Evolutionary conservation across 176 grass and related monocot species (phyloP), one percentile per base, ranked within the genome.

Genomic region (Poa pratensis): DNA sequence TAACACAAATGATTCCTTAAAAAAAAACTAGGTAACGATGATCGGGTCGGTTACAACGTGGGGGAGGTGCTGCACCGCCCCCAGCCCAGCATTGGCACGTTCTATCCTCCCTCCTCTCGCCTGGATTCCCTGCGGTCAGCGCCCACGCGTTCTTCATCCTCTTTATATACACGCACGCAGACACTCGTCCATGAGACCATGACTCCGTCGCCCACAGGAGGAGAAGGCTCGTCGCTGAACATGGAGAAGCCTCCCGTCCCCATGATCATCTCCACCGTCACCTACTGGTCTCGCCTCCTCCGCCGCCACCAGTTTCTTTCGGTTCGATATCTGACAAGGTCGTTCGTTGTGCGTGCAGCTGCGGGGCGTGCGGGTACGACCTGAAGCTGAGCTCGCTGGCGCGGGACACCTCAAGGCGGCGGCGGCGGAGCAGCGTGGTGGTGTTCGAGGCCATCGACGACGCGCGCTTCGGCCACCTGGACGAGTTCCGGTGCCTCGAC

Each of bases 401-500:
- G 77, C 77, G 89, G 24, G 73, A 88, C 78, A 83, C 84, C 65
- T 54, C 53, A 16, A 30, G 82, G 40, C 78, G 80, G 49, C 46
- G 46, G 46, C 0, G 13, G 0, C 4, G 45, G 45, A 48, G 46
- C 46, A 50, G 78, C 10, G 58, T 94, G 40, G 87, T 94, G 22
- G 39, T 82, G 14, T 94, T 94, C 84, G 77, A 69, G 50, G 78
- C 87, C 57, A 81, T 94, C 62, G 87, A 94, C 72, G 89, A 91
- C 72, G 85, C 89, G 76, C 80, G 92, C 16, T 91, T 94, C 81
- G 81, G 84, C 0, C 92, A 85, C 76, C 84, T 83, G 4, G 87
- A 91, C 57, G 92, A 91, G 84, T 76, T 94, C 76, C 88, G 77
- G 0, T 91, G 81, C 87, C 69, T 85, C 17, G 90, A 91, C 84